Conservation (phyloP, 2,329 filamentous ascomycete species). For the Lachnellula suecica region DNA sequence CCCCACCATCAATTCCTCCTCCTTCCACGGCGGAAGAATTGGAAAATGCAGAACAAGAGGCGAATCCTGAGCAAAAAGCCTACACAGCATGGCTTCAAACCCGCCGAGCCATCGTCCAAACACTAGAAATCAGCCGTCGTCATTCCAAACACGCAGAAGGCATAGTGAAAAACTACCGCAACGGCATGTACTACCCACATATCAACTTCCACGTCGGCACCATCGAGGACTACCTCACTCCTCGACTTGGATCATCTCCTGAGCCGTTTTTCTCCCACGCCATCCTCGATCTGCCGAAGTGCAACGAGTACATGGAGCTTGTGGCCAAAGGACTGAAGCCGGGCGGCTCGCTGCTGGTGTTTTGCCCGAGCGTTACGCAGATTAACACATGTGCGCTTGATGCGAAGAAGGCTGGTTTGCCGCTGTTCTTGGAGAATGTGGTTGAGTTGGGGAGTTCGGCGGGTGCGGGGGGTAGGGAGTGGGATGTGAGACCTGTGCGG, state of each 20-base stretch:
- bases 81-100: slow-evolving; percentile 31
- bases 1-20: slow-evolving; percentile 41
- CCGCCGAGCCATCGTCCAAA: slow-evolving; percentile 71
- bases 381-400: slow-evolving; percentile 62
- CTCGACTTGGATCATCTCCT: slow-evolving; percentile 44
- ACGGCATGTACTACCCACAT: slow-evolving; percentile 67
- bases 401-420: slow-evolving; percentile 53
- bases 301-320: slow-evolving; percentile 49
- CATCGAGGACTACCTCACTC: slow-evolving; percentile 61
- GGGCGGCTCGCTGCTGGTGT: slow-evolving; percentile 66
- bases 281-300: slow-evolving; percentile 71
- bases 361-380: slow-evolving; percentile 77
- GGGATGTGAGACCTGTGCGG: slow-evolving; percentile 58
- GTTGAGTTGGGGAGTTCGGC: slow-evolving; percentile 56
- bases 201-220: slow-evolving; percentile 73
- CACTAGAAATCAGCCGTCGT: slow-evolving; percentile 63
- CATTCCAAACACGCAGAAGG: slow-evolving; percentile 65
- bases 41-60: not conserved
- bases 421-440: slow-evolving; percentile 55
- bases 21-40: not conserved
- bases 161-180: slow-evolving; percentile 65
- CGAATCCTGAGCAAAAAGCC: not conserved
- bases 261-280: slow-evolving; percentile 69
- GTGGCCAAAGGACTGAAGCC: slow-evolving; percentile 59
- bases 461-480: slow-evolving; percentile 53